Evolutionary conservation across 1,139 yeast genomes (phyloP).

Genomic region (Meyerozyma carpophila): DNA sequence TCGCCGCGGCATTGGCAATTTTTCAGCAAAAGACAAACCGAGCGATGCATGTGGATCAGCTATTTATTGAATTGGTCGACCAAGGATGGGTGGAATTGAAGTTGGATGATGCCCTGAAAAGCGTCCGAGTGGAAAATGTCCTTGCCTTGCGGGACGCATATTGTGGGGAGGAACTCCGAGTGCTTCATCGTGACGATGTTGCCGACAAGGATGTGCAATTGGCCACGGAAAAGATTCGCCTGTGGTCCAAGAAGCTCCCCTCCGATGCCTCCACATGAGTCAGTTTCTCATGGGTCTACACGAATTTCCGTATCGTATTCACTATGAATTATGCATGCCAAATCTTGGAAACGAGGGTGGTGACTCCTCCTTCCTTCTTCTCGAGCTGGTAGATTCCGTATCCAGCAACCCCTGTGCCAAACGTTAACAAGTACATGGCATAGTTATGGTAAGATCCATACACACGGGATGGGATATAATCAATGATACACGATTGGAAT

Average conservation of each 20-base stretch:
- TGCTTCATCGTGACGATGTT: not conserved
- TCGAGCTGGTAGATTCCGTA: constrained; percentile 69
- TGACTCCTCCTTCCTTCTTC: constrained; percentile 59
- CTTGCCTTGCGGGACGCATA: constrained; percentile 9
- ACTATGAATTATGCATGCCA: constrained; percentile 27
- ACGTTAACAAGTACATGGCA: constrained; percentile 56
- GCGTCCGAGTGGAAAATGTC: constrained; percentile 4
- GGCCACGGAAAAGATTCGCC: not conserved
- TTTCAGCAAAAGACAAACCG: not conserved
- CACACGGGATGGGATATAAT: constrained; percentile 70
- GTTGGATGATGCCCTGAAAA: constrained; percentile 5
- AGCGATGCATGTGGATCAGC: not conserved
- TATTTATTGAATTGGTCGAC: constrained; percentile 5
- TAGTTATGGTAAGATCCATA: constrained; percentile 61
- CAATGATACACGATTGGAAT: constrained; percentile 72
- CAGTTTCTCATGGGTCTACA: not conserved
- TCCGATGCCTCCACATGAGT: too few relatives aligned
- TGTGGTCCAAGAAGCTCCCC: not conserved
- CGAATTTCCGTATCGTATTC: not conserved
- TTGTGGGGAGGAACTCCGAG: not conserved
- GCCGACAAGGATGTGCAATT: constrained; percentile 1
- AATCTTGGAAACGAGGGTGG: constrained; percentile 34
- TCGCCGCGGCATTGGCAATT: constrained; percentile 3
- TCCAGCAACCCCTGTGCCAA: constrained; percentile 58
- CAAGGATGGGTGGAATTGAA: constrained; percentile 4